Evolutionary conservation across 1,284 basidiomycete species (phyloP).

Genomic region (Puccinia coronata): DNA sequence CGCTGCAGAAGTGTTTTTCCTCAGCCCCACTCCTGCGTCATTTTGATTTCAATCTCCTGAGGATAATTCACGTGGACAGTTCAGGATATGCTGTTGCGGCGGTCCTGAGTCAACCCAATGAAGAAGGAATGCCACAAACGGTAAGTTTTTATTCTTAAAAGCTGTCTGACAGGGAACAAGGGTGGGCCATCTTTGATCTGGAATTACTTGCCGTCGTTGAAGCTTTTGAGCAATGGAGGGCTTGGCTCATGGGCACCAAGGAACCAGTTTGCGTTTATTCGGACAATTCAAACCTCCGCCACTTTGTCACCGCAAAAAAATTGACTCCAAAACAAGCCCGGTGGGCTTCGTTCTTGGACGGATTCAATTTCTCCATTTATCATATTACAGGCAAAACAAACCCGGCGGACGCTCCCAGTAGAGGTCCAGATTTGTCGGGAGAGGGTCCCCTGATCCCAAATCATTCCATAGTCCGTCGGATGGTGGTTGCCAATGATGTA

Average conservation of each 20-base stretch:
- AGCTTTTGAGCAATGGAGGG: neutral
- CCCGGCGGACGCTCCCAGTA: constrained; percentile 1
- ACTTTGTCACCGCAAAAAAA: neutral
- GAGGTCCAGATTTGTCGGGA: neutral
- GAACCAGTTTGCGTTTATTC: neutral
- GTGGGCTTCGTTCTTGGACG: neutral
- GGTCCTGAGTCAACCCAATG: neutral
- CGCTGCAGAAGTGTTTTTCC: neutral
- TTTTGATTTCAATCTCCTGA: constrained; percentile 3
- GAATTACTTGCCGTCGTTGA: neutral
- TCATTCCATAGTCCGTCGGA: neutral
- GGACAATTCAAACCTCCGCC: constrained; percentile 19
- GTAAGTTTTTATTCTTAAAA: too few species aligned
- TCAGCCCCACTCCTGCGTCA: neutral
- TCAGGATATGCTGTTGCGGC: constrained; percentile 12
- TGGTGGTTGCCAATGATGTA: neutral
- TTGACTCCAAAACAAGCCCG: neutral
- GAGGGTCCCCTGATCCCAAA: neutral
- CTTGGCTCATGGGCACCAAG: too few species aligned
- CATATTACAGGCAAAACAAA: constrained; percentile 1
- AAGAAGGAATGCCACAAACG: neutral
- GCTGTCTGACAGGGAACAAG: too few species aligned
- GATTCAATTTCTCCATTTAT: neutral
- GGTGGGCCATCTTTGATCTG: constrained; percentile 1
- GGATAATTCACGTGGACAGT: constrained; percentile 10